Evolutionary conservation across 106 monocot genomes (phyloP).

Genomic region (Agapanthus africanus): DNA sequence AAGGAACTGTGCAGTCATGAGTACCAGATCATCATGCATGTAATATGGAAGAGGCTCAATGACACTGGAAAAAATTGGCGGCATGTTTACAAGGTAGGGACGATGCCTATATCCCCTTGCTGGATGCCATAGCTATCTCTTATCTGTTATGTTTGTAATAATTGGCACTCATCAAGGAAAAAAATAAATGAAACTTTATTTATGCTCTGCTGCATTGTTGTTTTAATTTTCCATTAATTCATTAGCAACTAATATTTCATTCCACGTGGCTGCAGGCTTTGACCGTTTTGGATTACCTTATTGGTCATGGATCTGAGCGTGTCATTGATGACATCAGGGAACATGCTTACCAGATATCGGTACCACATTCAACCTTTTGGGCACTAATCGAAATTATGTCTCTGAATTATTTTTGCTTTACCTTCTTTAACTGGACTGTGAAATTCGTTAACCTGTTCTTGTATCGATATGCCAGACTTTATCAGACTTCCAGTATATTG

Average conservation of each 20-base stretch:
- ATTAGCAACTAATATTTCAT: not conserved
- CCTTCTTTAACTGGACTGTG: not conserved
- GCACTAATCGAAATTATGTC: not conserved
- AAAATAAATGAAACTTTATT: not conserved
- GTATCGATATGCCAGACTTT: slow-evolving; percentile 45
- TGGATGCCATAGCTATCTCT: not conserved
- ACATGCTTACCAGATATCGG: slow-evolving; percentile 87
- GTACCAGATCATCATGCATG: slow-evolving; percentile 84
- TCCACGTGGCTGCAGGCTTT: slow-evolving; percentile 41
- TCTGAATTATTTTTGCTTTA: not conserved
- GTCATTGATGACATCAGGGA: slow-evolving; percentile 90
- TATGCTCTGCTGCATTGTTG: not conserved
- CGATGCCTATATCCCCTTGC: not conserved
- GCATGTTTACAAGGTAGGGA: slow-evolving; percentile 85
- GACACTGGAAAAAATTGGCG: slow-evolving; percentile 99
- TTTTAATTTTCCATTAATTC: not conserved
- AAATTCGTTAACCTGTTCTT: not conserved
- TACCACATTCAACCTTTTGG: slow-evolving; percentile 19
- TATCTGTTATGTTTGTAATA: not conserved
- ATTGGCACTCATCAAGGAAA: not conserved
- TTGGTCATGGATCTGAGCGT: slow-evolving; percentile 83
- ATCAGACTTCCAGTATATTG: slow-evolving; percentile 87
- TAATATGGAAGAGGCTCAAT: slow-evolving; percentile 96
- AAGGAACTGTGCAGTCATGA: slow-evolving; percentile 60
- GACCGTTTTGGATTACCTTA: slow-evolving; percentile 85